A percentile compares a stretch with the other conserved stretches of the same genome.
Conservation (phyloP, 2,329 filamentous ascomycete genomes). For the Camptophora hylomeconis region DNA sequence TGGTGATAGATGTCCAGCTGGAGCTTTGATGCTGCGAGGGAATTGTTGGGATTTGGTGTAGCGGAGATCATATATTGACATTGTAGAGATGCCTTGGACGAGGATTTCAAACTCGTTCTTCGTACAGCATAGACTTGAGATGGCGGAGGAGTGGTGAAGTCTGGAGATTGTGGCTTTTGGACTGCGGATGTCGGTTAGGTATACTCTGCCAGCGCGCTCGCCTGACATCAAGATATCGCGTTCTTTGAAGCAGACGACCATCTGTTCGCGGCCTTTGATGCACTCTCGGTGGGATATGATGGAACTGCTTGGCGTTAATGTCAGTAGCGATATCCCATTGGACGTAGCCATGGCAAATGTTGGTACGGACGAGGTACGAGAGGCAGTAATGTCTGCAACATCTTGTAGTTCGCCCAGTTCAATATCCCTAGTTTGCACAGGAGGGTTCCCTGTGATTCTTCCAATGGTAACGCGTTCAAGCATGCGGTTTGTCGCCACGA, state of each 20-base stretch:
- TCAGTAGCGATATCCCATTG: too few species aligned
- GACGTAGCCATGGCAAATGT: too few species aligned
- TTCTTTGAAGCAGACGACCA: constrained; percentile 10
- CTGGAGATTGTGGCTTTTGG: constrained; percentile 4
- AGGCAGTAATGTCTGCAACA: too few species aligned
- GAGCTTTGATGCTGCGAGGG: background rate
- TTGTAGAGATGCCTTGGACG: constrained; percentile 8
- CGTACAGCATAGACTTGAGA: constrained; percentile 6
- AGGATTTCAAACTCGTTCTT: constrained; percentile 8
- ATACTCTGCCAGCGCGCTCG: constrained; percentile 9
- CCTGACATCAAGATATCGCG: constrained; percentile 12
- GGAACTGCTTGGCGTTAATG: too few species aligned
- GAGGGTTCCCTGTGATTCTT: too few species aligned
- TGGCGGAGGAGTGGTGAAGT: constrained; percentile 11
- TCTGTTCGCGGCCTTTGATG: constrained; percentile 3
- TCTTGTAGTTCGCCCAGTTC: too few species aligned
- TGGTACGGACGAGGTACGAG: too few species aligned
- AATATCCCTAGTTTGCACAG: too few species aligned
- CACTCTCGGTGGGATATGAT: too few species aligned
- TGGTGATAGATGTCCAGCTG: background rate
- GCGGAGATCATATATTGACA: constrained; percentile 14
- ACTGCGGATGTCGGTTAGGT: constrained; percentile 10
- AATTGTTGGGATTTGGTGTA: constrained; percentile 5
- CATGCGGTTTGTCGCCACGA: too few species aligned
- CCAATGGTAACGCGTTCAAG: too few species aligned